These are phyloP conservation scores for Salpingoeca rosetta DNA, from an alignment of 78 protist species.

Conservation along the genomic window DNA sequence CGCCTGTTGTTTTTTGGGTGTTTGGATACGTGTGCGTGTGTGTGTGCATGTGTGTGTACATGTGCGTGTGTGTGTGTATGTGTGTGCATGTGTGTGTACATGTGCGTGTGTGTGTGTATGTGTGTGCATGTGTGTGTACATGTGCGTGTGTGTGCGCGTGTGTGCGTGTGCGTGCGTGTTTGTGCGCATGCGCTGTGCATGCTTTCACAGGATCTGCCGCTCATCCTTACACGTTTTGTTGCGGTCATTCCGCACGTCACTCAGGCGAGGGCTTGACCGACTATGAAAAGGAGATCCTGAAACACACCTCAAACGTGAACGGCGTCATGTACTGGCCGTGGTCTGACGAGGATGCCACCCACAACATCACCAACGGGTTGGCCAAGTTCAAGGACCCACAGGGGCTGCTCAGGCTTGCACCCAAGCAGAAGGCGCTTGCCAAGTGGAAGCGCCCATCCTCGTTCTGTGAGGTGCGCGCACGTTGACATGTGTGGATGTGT, in stretches of 20 bases:
- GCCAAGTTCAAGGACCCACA: constrained; percentile 11
- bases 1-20: no score
- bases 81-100: not conserved
- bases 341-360: not conserved
- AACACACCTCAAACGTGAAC: not conserved
- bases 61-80: not conserved
- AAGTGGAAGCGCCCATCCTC: not conserved
- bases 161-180: not conserved
- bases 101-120: not conserved
- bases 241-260: no score
- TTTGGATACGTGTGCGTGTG: no score
- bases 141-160: not conserved
- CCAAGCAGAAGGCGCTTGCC: not conserved
- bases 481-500: no score
- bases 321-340: not conserved
- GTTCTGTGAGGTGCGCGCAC: not conserved
- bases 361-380: no score
- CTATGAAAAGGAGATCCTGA: not conserved
- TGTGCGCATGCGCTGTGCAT: no score
- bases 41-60: not conserved
- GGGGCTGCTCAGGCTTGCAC: not conserved
- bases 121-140: not conserved
- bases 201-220: no score
- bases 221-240: no score
- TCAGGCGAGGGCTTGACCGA: not conserved